phyloP scores from a whole-genome alignment of 306 rosid genomes.

The Dalbergia oliveri region DNA sequence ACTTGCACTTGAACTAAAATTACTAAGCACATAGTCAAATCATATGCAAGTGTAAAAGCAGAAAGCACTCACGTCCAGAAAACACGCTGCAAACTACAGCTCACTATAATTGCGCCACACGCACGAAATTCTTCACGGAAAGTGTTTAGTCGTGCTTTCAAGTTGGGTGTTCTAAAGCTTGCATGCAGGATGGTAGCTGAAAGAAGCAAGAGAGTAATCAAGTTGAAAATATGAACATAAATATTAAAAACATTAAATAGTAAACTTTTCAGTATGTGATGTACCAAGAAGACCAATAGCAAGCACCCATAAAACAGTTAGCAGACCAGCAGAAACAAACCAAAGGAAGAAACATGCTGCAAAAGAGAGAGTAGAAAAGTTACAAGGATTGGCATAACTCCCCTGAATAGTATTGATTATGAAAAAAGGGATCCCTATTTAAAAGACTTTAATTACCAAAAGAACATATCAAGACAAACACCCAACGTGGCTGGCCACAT shows the following conservation, averaged over 20 bases:
- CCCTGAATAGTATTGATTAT: constrained; percentile 34
- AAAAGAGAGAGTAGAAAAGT: constrained; percentile 16
- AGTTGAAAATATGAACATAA: constrained; percentile 17
- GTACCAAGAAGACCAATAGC: constrained; percentile 91
- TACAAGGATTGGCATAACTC: neutral
- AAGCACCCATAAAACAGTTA: constrained; percentile 82
- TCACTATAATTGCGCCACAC: constrained; percentile 99
- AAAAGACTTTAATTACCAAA: constrained; percentile 64
- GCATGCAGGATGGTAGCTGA: constrained; percentile 93
- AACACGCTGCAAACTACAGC: constrained; percentile 61
- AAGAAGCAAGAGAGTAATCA: constrained; percentile 38
- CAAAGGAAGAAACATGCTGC: constrained; percentile 84
- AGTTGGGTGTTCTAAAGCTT: constrained; percentile 96
- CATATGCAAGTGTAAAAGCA: constrained; percentile 4
- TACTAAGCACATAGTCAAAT: neutral
- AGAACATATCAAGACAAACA: constrained; percentile 76
- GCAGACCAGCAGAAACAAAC: constrained; percentile 88
- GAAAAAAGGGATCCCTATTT: neutral
- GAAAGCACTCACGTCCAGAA: constrained; percentile 37
- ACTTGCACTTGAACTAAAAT: neutral
- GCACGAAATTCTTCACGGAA: constrained; percentile 99
- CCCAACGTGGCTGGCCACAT: constrained; percentile 96
- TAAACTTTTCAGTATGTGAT: constrained; percentile 34
- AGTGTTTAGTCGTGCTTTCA: constrained; percentile 98
- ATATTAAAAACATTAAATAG: constrained; percentile 2